Evolutionary conservation across 1,284 basidiomycete species (phyloP).

Genomic region (Cerrena zonata): DNA sequence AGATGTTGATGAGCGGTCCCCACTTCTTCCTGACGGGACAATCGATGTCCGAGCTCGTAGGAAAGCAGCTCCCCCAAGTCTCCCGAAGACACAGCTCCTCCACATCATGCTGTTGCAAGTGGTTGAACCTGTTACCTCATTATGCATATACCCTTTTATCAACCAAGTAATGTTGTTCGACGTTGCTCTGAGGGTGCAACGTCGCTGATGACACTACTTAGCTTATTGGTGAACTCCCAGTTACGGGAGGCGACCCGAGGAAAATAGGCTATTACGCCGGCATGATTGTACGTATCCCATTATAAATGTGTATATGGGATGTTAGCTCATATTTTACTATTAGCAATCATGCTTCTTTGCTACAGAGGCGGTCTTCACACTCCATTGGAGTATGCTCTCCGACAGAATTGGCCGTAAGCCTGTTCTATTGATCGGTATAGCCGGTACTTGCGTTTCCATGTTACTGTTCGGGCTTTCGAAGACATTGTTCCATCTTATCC

Average conservation of each 20-base stretch:
- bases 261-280: conserved; percentile 66
- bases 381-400: conserved; percentile 57
- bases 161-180: conserved; percentile 40
- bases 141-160: conserved; percentile 57
- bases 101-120: conserved; percentile 45
- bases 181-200: background rate
- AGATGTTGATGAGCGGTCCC: too few relatives aligned
- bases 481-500: conserved; percentile 37
- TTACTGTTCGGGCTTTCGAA: conserved; percentile 50
- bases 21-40: too few relatives aligned
- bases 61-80: too few relatives aligned
- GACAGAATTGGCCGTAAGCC: conserved; percentile 61
- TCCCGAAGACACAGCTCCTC: conserved; percentile 51
- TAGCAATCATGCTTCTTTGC: conserved; percentile 59
- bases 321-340: background rate
- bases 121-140: conserved; percentile 48
- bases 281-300: conserved; percentile 39
- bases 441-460: conserved; percentile 50
- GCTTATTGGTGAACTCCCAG: conserved; percentile 50
- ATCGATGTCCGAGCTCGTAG: too few relatives aligned
- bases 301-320: conserved; percentile 11
- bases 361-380: conserved; percentile 51
- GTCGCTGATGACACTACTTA: conserved; percentile 21
- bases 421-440: conserved; percentile 48
- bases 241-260: conserved; percentile 51